Evolutionary conservation across 768 basidiomycete genomes (phyloP).

Genomic region (Trametes cubensis): DNA sequence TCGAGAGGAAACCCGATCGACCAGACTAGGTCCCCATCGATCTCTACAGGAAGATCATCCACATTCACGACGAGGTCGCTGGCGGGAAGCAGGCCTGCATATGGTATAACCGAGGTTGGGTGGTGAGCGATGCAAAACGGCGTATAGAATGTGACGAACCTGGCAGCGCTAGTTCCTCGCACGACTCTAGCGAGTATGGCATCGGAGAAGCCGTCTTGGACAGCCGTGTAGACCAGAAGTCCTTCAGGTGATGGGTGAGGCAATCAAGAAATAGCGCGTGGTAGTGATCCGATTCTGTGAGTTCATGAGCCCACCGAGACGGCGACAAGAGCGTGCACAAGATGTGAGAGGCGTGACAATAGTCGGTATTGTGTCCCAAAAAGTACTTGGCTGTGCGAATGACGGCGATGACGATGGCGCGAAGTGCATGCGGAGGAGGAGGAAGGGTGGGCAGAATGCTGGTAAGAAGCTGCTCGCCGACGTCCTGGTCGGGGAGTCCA

Average conservation of each 20-base stretch:
- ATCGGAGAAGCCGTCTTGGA: neutral
- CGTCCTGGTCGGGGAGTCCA: no score
- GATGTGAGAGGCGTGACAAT: neutral
- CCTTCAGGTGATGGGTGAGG: neutral
- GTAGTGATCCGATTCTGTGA: neutral
- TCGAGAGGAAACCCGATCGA: neutral
- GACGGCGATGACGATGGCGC: no score
- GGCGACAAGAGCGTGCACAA: neutral
- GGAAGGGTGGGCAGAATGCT: no score
- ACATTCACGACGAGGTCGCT: neutral
- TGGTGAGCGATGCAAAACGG: no score
- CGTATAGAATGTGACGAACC: neutral
- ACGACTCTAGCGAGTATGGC: neutral
- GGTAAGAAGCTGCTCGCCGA: no score
- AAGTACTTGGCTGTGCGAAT: no score
- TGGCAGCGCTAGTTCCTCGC: neutral
- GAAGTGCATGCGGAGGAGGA: no score
- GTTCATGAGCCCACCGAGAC: neutral
- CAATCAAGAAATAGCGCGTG: neutral
- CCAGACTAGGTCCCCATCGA: neutral
- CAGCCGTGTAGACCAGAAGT: neutral
- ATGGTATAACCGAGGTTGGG: neutral
- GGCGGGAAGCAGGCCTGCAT: neutral
- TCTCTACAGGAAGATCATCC: neutral
- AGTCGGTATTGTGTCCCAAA: neutral